A percentile compares a stretch with the other conserved stretches of the same genome.
phyloP scores from a whole-genome alignment of 441 rosid species.

The Pelargonium australe region DNA sequence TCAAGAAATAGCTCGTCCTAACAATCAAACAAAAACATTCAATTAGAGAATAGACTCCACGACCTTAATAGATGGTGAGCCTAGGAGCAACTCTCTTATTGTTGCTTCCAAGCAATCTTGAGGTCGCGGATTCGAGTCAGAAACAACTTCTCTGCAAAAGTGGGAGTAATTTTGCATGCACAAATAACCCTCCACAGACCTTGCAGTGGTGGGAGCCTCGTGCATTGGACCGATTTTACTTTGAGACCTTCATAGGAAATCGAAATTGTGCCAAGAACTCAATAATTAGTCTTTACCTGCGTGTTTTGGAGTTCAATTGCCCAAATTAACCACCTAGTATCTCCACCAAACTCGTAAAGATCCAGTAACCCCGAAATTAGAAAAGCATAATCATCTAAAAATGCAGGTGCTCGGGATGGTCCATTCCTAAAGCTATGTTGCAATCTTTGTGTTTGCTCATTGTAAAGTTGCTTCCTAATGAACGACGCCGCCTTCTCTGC shows the following conservation, averaged over 20 bases:
- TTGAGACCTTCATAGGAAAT: too few species aligned
- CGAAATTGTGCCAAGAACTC: too few species aligned
- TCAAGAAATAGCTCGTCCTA: conserved; percentile 91
- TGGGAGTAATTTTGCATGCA: background rate
- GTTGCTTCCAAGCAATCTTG: background rate
- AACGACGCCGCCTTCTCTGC: conserved; percentile 87
- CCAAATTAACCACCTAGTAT: conserved; percentile 62
- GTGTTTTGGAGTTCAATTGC: conserved; percentile 65
- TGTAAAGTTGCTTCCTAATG: conserved; percentile 58
- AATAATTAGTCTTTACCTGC: conserved; percentile 42
- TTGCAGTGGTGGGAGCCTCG: background rate
- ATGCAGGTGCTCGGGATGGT: conserved; percentile 89
- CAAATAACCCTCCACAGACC: background rate
- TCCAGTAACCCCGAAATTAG: conserved; percentile 76
- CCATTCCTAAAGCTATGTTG: conserved; percentile 80
- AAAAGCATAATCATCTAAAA: conserved; percentile 93
- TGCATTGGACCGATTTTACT: too few species aligned
- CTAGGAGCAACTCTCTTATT: too few species aligned
- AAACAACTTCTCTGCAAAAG: too few species aligned
- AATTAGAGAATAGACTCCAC: background rate
- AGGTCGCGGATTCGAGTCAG: too few species aligned
- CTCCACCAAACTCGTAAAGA: conserved; percentile 73
- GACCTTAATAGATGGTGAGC: too few species aligned
- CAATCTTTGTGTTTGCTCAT: conserved; percentile 52
- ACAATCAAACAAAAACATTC: background rate